A percentile compares a stretch with the other conserved stretches of the same genome.
phyloP scores from a whole-genome alignment of 2,329 filamentous ascomycete species.

The Diaporthe eres region DNA sequence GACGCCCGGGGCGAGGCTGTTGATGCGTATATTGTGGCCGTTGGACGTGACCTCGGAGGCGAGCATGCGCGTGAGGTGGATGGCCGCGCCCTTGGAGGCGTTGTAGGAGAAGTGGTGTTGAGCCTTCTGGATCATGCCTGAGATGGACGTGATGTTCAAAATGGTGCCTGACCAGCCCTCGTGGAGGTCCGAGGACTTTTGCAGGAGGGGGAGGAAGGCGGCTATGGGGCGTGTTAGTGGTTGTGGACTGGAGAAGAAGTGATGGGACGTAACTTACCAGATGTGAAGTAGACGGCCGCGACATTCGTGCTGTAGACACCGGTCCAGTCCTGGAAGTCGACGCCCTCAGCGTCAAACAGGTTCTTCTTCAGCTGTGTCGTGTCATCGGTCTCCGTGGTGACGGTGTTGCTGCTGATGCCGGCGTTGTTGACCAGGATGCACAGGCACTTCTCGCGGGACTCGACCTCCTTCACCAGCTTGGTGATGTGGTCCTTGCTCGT shows the following conservation, averaged over 20 bases:
- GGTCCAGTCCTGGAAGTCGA: slow-evolving; percentile 78
- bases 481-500: slow-evolving; percentile 72
- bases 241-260: too few species aligned
- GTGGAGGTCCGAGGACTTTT: slow-evolving; percentile 60
- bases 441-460: slow-evolving; percentile 68
- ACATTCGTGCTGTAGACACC: slow-evolving; percentile 82
- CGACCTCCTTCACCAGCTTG: slow-evolving; percentile 70
- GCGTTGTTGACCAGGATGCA: slow-evolving; percentile 79
- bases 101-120: slow-evolving; percentile 78
- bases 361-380: slow-evolving; percentile 68
- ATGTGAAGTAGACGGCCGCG: slow-evolving; percentile 74
- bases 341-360: slow-evolving; percentile 75
- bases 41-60: slow-evolving; percentile 71
- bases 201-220: slow-evolving; percentile 73
- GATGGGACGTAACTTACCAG: slow-evolving; percentile 18
- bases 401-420: slow-evolving; percentile 70
- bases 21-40: slow-evolving; percentile 75
- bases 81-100: slow-evolving; percentile 73
- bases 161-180: slow-evolving; percentile 69
- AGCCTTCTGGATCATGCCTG: slow-evolving; percentile 72
- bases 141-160: slow-evolving; percentile 78
- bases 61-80: slow-evolving; percentile 75
- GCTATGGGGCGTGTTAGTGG: slow-evolving; percentile 49
- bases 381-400: slow-evolving; percentile 68
- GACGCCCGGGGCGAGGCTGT: slow-evolving; percentile 81